Conservation (phyloP, 257 asterid genomes). For the Solanum medicagineum region DNA sequence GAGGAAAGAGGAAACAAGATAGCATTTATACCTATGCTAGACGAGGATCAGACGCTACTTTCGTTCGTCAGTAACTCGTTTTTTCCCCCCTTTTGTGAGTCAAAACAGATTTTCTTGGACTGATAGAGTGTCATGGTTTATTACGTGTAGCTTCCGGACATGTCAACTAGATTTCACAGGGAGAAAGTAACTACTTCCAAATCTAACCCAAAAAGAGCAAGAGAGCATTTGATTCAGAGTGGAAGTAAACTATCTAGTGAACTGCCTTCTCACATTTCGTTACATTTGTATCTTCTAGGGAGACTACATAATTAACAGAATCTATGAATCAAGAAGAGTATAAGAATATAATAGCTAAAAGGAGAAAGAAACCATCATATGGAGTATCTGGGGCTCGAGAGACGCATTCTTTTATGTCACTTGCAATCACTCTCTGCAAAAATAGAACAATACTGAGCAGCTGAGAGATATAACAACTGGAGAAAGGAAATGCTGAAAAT, state of each 20-base stretch:
- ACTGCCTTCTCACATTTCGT: neutral
- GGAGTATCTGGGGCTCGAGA: conserved; percentile 97
- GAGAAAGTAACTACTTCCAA: neutral
- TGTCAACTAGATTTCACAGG: neutral
- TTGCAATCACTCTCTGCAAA: conserved; percentile 74
- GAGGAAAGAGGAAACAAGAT: neutral
- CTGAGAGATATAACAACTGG: neutral
- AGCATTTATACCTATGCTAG: neutral
- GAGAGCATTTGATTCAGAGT: neutral
- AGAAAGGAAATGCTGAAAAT: conserved; percentile 1
- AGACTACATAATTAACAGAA: neutral
- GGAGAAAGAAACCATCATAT: conserved; percentile 75
- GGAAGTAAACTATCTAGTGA: neutral
- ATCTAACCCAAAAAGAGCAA: neutral
- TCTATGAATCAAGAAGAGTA: neutral
- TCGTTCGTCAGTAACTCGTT: neutral
- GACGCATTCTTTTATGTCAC: conserved; percentile 93
- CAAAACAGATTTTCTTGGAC: neutral
- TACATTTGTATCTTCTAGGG: neutral
- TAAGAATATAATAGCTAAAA: neutral
- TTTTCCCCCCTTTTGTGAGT: too few species aligned
- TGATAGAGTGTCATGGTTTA: neutral
- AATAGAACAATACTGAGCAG: conserved; percentile 12
- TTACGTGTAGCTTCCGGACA: neutral
- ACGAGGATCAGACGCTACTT: neutral